phyloP scores from a whole-genome alignment of 108 stramenopile species.

The Pseudonitzschia delicatissima region DNA sequence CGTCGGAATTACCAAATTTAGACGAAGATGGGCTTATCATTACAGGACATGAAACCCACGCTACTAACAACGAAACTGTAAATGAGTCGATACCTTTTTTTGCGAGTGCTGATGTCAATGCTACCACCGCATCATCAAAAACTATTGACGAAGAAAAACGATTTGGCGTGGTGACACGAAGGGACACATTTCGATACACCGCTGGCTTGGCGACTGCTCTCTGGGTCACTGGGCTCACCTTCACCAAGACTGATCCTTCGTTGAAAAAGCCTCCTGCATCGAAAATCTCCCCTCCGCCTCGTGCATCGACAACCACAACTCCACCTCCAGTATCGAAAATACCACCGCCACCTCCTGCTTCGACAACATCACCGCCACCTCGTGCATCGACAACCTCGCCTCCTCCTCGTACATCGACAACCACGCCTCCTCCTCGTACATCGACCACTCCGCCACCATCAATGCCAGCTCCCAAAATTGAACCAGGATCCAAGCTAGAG shows the following conservation, averaged over 20 bases:
- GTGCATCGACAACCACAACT: neutral
- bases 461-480: neutral
- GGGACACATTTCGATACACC: slow-evolving; percentile 1
- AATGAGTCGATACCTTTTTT: too few species aligned
- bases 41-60: too few species aligned
- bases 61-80: too few species aligned
- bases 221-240: neutral
- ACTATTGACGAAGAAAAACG: too few species aligned
- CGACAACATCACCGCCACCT: neutral
- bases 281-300: neutral
- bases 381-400: neutral
- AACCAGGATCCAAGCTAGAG: slow-evolving; percentile 8
- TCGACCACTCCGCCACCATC: neutral
- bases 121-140: too few species aligned
- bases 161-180: too few species aligned
- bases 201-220: neutral
- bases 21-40: too few species aligned
- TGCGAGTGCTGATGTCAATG: too few species aligned
- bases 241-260: neutral
- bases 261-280: neutral
- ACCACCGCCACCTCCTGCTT: neutral
- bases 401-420: neutral
- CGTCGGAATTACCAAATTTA: too few species aligned
- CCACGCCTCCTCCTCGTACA: neutral
- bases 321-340: neutral